These are phyloP conservation scores for Polytrichum formosum DNA, from an alignment of 225 moss, liverwort and hornwort genomes.

Conservation along the genomic window DNA sequence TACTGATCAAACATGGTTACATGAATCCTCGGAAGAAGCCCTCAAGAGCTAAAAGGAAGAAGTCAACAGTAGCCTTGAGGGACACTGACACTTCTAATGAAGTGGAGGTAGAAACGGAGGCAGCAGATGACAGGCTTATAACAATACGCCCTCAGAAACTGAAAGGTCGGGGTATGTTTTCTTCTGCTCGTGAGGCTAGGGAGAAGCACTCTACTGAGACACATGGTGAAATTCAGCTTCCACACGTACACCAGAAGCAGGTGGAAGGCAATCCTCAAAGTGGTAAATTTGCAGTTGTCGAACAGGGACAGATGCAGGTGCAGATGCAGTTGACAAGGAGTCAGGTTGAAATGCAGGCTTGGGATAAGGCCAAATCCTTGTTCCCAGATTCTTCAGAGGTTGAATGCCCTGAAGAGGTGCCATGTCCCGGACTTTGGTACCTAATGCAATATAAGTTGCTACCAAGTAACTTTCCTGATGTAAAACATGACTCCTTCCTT, in stretches of 20 bases:
- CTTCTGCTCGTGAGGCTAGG: slow-evolving; percentile 30
- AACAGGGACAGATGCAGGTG: slow-evolving; percentile 48
- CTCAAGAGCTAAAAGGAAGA: slow-evolving; percentile 56
- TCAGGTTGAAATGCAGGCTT: slow-evolving; percentile 53
- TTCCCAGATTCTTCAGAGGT: slow-evolving; percentile 16
- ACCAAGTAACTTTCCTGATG: slow-evolving; percentile 49
- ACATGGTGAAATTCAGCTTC: slow-evolving; percentile 36
- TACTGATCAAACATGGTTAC: slow-evolving; percentile 59
- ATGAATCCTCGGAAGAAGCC: slow-evolving; percentile 64
- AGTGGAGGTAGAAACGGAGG: slow-evolving; percentile 25
- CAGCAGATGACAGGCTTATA: slow-evolving; percentile 27
- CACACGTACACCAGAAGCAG: slow-evolving; percentile 26
- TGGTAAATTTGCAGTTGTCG: slow-evolving; percentile 24
- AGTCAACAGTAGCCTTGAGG: slow-evolving; percentile 22
- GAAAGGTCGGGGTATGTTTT: slow-evolving; percentile 48
- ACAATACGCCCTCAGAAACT: slow-evolving; percentile 46
- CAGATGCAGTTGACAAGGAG: slow-evolving; percentile 61
- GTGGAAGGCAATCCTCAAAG: slow-evolving; percentile 43
- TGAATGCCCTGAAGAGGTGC: slow-evolving; percentile 4
- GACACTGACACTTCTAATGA: slow-evolving; percentile 27
- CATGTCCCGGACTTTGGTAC: slow-evolving; percentile 49
- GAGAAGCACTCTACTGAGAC: slow-evolving; percentile 23
- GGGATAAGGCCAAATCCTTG: slow-evolving; percentile 36
- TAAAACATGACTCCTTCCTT: slow-evolving; percentile 39
- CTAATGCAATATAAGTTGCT: slow-evolving; percentile 67